Base-by-base conservation (phyloP, 169 alveolate species). In the Eimeria acervulina region DNA sequence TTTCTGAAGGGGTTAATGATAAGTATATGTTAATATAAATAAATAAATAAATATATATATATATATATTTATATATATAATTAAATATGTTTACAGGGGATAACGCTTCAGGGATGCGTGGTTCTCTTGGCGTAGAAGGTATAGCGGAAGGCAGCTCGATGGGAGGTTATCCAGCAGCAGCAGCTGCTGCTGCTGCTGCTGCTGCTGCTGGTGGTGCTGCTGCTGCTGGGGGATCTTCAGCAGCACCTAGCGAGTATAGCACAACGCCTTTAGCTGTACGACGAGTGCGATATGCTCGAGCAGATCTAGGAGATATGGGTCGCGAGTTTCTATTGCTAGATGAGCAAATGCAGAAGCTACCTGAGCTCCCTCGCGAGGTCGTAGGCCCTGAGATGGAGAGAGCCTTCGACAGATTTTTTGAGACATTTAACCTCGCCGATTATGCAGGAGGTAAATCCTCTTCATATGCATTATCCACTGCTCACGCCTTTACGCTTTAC, bases 261-360 rank as follows among this genome's bases (percentile, higher is more conserved):
- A 97, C 97, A 76, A 98, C 99, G 7, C 99, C 99, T 21, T 90
- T 95, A 78, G 98, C 98, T 40, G 81, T 98, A 21, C 95, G 98
- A 78, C 96, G 98, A 33, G 97, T 98, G 28, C 96, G 98, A 68
- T 97, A 96, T 36, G 99, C 99, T 42, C 96, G 99, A 40, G 97
- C 97, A 40, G 99, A 98, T 70, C 96, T 98, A 8, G 99, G 99
- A 42, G 99, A 98, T 87, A 97, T 98, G 97, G 99, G 99, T 21
- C 96, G 99, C 89, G 99, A 97, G 81, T 96, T 97, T 36, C 95
- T 97, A 93, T 97, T 98, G 98, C 98, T 97, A 63, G 98, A 98
- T 55, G 96, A 63, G n/a, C 98, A 98, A 81, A 97, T 98, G 63
- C 97, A 96, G 31, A 95, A 98, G 38, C 90, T 98, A 31, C 98